A percentile compares a stretch with the other conserved stretches of the same genome.
Evolutionary conservation across 2,329 filamentous ascomycete genomes (phyloP).

Genomic region (Albifimbria verrucaria): DNA sequence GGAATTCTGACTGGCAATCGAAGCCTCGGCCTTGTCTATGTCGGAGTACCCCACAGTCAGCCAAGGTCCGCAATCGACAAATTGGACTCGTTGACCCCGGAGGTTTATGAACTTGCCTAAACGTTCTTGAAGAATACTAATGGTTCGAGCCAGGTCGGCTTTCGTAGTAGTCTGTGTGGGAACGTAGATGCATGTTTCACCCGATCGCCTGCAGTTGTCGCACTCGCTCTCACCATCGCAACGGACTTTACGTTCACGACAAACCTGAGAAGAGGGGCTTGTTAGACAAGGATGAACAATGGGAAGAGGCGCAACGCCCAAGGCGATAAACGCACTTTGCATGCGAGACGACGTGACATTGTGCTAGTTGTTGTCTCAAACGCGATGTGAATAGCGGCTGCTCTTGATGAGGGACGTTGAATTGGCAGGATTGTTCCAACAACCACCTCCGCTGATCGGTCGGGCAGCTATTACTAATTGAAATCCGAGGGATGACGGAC

Average conservation of each 20-base stretch:
- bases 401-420: too few species aligned
- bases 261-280: too few species aligned
- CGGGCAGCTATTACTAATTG: too few species aligned
- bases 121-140: conserved; percentile 2
- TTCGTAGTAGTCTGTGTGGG: neutral
- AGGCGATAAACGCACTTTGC: too few species aligned
- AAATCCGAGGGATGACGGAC: too few species aligned
- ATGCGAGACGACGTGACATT: too few species aligned
- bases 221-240: conserved; percentile 5
- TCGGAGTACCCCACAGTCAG: neutral
- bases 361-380: too few species aligned
- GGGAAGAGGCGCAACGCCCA: too few species aligned
- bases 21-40: neutral
- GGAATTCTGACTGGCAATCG: neutral
- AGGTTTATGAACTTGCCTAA: neutral
- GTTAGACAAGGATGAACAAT: neutral
- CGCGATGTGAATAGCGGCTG: too few species aligned
- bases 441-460: too few species aligned
- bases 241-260: conserved; percentile 6
- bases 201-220: conserved; percentile 4
- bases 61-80: neutral
- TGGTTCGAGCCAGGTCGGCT: conserved; percentile 4
- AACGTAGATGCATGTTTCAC: conserved; percentile 5
- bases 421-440: too few species aligned
- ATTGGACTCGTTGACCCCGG: neutral